These are phyloP conservation scores for Colletotrichum viniferum DNA, from an alignment of 2,329 filamentous ascomycete species.

Conservation along the genomic window DNA sequence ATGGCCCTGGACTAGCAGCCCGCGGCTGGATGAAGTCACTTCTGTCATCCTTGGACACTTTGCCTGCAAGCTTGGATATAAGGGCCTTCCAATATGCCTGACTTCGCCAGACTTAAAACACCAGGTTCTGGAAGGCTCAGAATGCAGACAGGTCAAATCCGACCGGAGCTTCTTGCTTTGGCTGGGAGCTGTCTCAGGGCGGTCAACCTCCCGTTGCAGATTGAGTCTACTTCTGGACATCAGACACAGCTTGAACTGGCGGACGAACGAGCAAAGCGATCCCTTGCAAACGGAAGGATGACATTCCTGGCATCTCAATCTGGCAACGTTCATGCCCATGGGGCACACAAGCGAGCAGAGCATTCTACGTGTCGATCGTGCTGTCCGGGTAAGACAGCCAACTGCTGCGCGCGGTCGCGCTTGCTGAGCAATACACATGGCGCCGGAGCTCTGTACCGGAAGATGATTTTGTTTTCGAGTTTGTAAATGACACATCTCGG, in stretches of 20 bases:
- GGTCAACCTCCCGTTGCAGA: not conserved
- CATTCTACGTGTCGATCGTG: not conserved
- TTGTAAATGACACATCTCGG: not conserved
- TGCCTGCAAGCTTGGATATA: not conserved
- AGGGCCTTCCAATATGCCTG: not conserved
- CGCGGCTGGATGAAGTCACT: not conserved
- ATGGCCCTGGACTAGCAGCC: not conserved
- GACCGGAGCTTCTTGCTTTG: not conserved
- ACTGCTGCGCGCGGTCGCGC: not conserved
- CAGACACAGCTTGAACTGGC: not conserved
- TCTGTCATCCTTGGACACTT: not conserved
- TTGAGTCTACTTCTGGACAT: not conserved
- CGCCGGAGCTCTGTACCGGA: not conserved
- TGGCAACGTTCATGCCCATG: not conserved
- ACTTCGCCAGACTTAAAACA: not conserved
- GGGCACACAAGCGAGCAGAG: not conserved
- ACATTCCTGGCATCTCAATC: not conserved
- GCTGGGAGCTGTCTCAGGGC: not conserved
- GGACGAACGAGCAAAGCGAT: not conserved
- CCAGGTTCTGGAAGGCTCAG: not conserved
- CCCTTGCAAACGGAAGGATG: not conserved
- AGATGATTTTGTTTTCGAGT: not conserved
- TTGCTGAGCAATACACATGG: not conserved
- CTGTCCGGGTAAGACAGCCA: not conserved
- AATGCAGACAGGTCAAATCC: not conserved